A percentile compares a stretch with the other conserved stretches of the same genome.
phyloP scores from a whole-genome alignment of 1,284 basidiomycete species.

The Caloboletus firmus region DNA sequence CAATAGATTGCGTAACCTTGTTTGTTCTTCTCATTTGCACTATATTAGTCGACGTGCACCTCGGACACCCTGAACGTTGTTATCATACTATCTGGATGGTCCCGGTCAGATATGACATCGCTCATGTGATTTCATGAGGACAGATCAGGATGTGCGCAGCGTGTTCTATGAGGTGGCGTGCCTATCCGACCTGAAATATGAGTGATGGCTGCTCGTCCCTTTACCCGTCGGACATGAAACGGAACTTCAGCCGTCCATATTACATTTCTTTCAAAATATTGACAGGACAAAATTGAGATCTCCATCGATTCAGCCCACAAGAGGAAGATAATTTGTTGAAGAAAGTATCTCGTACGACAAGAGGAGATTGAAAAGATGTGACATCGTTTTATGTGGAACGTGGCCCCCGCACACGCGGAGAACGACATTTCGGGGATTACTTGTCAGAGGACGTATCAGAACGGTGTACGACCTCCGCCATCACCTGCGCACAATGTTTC shows the following conservation, averaged over 20 bases:
- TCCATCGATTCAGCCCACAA: not conserved
- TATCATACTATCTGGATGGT: not conserved
- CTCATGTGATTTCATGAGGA: not conserved
- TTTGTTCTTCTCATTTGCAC: no score
- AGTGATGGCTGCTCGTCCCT: not conserved
- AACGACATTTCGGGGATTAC: no score
- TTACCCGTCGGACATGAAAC: not conserved
- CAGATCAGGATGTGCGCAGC: not conserved
- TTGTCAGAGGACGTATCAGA: not conserved
- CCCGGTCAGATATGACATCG: not conserved
- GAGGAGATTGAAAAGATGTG: no score
- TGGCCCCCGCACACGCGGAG: not conserved
- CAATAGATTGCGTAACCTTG: no score
- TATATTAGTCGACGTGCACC: not conserved
- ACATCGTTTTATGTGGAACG: not conserved
- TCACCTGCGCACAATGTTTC: not conserved
- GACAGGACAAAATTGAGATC: slow-evolving; percentile 1
- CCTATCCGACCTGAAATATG: not conserved
- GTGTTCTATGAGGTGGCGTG: slow-evolving; percentile 7
- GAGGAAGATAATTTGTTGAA: not conserved
- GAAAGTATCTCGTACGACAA: not conserved
- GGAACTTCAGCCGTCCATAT: not conserved
- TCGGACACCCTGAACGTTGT: not conserved
- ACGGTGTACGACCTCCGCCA: not conserved
- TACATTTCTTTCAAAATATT: not conserved